Conservation (phyloP, 345 rosid species). For the Noccaea bulbosa region DNA sequence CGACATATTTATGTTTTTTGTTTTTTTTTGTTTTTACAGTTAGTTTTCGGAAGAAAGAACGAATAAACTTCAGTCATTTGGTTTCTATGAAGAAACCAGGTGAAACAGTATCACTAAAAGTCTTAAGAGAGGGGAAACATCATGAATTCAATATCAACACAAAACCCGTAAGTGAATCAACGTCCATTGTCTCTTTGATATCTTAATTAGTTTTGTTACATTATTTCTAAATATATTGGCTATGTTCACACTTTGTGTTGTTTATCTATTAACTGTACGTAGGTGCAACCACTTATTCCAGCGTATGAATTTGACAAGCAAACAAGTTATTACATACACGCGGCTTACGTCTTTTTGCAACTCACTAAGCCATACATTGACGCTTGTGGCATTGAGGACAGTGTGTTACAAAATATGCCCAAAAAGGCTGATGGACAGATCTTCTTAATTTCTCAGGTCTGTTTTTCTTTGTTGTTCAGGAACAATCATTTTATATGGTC, state of each 20-base stretch:
- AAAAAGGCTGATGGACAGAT: slow-evolving; percentile 63
- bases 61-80: slow-evolving; percentile 69
- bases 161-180: slow-evolving; percentile 56
- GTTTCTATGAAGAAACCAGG: slow-evolving; percentile 81
- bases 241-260: neutral
- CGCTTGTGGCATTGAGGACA: slow-evolving; percentile 48
- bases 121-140: slow-evolving; percentile 61
- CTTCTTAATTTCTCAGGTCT: slow-evolving; percentile 75
- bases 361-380: slow-evolving; percentile 49
- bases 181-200: neutral
- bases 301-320: slow-evolving; percentile 12
- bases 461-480: neutral
- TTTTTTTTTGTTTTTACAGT: slow-evolving; percentile 60
- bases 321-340: slow-evolving; percentile 33
- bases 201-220: neutral
- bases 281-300: slow-evolving; percentile 39
- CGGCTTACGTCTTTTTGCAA: slow-evolving; percentile 25
- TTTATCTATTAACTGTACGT: slow-evolving; percentile 34
- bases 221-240: neutral
- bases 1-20: neutral
- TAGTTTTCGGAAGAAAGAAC: slow-evolving; percentile 58
- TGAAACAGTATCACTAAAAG: slow-evolving; percentile 55
- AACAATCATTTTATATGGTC: too few species aligned
- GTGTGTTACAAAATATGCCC: slow-evolving; percentile 57
- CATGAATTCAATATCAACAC: slow-evolving; percentile 53